Conservation (phyloP, 805 yeast species). For the Starmera amethionina region DNA sequence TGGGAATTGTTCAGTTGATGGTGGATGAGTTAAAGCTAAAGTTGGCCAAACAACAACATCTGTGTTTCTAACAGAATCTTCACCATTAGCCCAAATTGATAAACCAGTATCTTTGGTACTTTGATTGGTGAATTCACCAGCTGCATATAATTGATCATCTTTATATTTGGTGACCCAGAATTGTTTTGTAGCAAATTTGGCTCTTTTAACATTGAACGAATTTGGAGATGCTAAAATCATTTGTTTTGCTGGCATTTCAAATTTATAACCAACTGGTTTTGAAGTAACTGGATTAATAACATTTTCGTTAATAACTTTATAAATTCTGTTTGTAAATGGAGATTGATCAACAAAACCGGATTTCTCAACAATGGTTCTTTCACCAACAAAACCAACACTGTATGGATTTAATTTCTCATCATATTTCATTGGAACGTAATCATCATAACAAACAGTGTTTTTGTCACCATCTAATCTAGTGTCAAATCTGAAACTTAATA, state of each 20-base stretch:
- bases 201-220: conserved; percentile 61
- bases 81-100: conserved; percentile 59
- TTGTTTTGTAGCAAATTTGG: conserved; percentile 66
- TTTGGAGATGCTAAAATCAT: conserved; percentile 59
- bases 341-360: conserved; percentile 67
- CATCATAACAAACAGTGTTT: conserved; percentile 68
- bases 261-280: conserved; percentile 69
- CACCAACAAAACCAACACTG: conserved; percentile 59
- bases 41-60: conserved; percentile 79
- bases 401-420: conserved; percentile 48
- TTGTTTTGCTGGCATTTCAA: conserved; percentile 65
- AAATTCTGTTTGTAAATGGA: conserved; percentile 65
- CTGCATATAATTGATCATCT: conserved; percentile 66
- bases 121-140: conserved; percentile 83
- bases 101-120: conserved; percentile 63
- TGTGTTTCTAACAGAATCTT: conserved; percentile 59
- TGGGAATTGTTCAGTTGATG: conserved; percentile 81
- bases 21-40: conserved; percentile 72
- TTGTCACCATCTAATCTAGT: conserved; percentile 77
- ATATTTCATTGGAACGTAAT: conserved; percentile 49
- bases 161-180: conserved; percentile 74
- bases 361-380: conserved; percentile 56
- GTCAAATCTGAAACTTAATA: conserved; percentile 70
- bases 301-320: conserved; percentile 67
- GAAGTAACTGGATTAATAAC: conserved; percentile 59